Conservation (phyloP, 148 eudicot genomes). For the Silene latifolia region DNA sequence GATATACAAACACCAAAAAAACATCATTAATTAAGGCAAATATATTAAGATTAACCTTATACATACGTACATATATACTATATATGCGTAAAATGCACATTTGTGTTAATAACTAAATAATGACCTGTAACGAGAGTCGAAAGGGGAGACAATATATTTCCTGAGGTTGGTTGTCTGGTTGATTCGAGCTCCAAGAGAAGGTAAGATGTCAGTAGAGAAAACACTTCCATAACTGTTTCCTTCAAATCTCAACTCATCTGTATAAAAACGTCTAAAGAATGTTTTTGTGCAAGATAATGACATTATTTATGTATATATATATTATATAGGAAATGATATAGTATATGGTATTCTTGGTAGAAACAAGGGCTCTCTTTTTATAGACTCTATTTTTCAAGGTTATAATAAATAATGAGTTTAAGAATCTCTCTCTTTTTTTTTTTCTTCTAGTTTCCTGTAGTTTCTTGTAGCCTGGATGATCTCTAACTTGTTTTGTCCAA, state of each 20-base stretch:
- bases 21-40: neutral
- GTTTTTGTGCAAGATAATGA: constrained; percentile 35
- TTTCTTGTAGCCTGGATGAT: neutral
- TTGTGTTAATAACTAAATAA: too few species aligned
- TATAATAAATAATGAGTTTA: constrained; percentile 25
- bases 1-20: constrained; percentile 22
- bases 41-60: too few species aligned
- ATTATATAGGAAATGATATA: neutral
- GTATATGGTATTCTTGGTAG: neutral
- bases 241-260: constrained; percentile 43
- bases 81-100: too few species aligned
- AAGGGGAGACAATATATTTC: constrained; percentile 57
- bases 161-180: constrained; percentile 48
- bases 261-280: constrained; percentile 45
- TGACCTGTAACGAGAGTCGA: constrained; percentile 61
- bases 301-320: constrained; percentile 26
- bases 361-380: neutral
- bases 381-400: neutral
- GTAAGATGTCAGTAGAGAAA: constrained; percentile 64
- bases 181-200: constrained; percentile 80
- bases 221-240: constrained; percentile 39
- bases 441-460: too few species aligned
- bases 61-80: too few species aligned
- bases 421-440: neutral
- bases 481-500: too few species aligned